phyloP scores from a whole-genome alignment of 169 alveolate genomes.

The Cryptosporidium meleagridis region DNA sequence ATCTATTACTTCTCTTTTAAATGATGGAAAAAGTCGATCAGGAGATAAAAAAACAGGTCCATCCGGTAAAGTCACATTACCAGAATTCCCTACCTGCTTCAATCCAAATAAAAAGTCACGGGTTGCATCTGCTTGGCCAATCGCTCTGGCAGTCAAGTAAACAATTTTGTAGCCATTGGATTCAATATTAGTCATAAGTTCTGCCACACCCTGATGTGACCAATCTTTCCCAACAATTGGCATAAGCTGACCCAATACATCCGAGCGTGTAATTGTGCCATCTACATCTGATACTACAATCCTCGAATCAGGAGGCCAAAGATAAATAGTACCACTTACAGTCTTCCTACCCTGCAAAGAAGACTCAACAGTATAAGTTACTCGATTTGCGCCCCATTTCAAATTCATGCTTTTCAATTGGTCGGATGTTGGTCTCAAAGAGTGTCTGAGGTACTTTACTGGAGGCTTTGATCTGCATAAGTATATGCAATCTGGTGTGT shows the following conservation, averaged over 20 bases:
- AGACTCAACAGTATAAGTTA: constrained; percentile 89
- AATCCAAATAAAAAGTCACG: constrained; percentile 91
- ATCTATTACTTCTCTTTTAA: constrained; percentile 96
- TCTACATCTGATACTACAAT: constrained; percentile 97
- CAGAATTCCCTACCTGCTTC: constrained; percentile 85
- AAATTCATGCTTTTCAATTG: constrained; percentile 87
- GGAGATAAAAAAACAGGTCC: constrained; percentile 98
- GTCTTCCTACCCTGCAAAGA: constrained; percentile 92
- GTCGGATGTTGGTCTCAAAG: constrained; percentile 91
- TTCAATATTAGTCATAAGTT: constrained; percentile 89
- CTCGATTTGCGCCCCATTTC: constrained; percentile 89
- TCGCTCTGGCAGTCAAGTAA: constrained; percentile 97
- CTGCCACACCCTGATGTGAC: constrained; percentile 96
- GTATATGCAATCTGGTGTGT: constrained; percentile 20
- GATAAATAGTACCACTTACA: constrained; percentile 90
- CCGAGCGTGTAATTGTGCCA: constrained; percentile 97
- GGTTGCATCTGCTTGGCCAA: constrained; percentile 96
- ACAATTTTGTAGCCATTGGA: constrained; percentile 94
- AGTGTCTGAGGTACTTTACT: constrained; percentile 78
- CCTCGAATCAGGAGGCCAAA: constrained; percentile 92
- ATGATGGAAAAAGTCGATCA: constrained; percentile 93
- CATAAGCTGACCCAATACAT: constrained; percentile 95
- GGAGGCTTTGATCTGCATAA: constrained; percentile 30
- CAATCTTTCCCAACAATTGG: constrained; percentile 97
- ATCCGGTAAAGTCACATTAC: constrained; percentile 82